Percentiles rank a stretch among this genome's conserved stretches.
These are phyloP conservation scores for Gracilaria vermiculophylla DNA, from an alignment of 23 red algal species.

Conservation along the genomic window DNA sequence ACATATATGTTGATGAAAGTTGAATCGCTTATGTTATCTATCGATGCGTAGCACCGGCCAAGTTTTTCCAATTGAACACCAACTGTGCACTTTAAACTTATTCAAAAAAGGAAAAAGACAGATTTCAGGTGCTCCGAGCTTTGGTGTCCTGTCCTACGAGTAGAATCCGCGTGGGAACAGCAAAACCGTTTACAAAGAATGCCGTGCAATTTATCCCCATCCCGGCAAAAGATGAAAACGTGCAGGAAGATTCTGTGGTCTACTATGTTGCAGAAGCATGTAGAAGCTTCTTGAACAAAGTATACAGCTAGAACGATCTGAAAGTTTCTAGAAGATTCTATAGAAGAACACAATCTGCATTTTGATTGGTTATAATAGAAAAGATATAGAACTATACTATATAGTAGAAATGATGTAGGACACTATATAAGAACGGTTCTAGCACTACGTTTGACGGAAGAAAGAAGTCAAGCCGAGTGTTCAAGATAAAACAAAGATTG, in stretches of 20 bases:
- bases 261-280: no score
- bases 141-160: slow-evolving; percentile 78
- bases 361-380: no score
- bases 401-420: no score
- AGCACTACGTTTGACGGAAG: no score
- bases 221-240: neutral
- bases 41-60: slow-evolving; percentile 62
- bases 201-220: slow-evolving; percentile 5
- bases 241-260: slow-evolving; percentile 29
- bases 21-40: slow-evolving; percentile 87
- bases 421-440: no score
- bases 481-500: no score
- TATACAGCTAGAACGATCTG: no score
- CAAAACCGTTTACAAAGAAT: slow-evolving; percentile 21
- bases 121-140: slow-evolving; percentile 53
- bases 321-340: no score
- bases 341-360: no score
- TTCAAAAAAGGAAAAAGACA: slow-evolving; percentile 23
- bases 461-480: no score
- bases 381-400: no score
- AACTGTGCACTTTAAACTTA: slow-evolving; percentile 68
- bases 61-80: slow-evolving; percentile 17
- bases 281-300: no score
- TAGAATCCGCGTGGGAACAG: slow-evolving; percentile 50
- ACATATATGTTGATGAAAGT: slow-evolving; percentile 79